Conservation (phyloP, 73 alveolate genomes). For the Paramecium primaurelia region DNA sequence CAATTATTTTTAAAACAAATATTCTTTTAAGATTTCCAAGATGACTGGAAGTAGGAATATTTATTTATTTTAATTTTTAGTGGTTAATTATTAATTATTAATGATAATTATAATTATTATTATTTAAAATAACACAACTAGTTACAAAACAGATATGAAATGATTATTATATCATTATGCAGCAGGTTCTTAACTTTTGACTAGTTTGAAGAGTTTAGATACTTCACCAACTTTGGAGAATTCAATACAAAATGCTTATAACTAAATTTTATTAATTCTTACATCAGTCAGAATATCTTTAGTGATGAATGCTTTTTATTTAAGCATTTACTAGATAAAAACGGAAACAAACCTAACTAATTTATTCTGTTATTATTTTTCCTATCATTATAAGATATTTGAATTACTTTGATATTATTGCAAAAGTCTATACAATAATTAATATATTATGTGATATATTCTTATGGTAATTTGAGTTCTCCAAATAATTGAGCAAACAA, state of each 20-base stretch:
- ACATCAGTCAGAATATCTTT: neutral
- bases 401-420: neutral
- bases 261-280: neutral
- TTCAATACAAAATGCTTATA: neutral
- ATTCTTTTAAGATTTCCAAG: neutral
- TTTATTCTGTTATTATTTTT: neutral
- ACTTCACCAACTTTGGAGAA: conserved; percentile 32
- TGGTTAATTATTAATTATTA: neutral
- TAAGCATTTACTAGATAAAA: neutral
- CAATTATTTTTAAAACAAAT: no score
- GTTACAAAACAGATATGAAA: neutral
- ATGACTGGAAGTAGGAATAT: neutral
- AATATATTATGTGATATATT: neutral
- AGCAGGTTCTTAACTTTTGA: neutral
- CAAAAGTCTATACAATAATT: neutral
- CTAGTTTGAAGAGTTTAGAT: neutral
- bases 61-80: neutral
- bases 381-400: neutral
- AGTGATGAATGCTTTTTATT: neutral
- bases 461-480: neutral
- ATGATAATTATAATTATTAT: neutral
- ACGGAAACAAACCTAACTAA: neutral
- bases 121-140: neutral
- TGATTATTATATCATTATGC: neutral
- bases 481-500: neutral